These are phyloP conservation scores for Coemansia sp. DNA, from an alignment of 192 early-diverging fungal species.

Conservation along the genomic window DNA sequence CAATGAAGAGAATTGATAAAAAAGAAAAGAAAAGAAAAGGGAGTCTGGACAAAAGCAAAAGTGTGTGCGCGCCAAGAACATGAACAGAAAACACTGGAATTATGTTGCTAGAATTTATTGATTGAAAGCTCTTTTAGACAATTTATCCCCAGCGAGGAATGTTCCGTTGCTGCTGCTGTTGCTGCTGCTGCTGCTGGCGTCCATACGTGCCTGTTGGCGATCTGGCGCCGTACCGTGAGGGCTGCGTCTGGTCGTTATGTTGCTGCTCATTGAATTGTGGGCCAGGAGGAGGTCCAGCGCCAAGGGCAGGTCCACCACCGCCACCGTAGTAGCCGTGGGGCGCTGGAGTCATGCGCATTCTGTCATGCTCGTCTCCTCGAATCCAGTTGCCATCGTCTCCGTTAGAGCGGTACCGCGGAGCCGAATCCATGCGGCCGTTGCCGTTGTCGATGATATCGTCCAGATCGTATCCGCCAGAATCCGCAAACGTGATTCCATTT, in stretches of 20 bases:
- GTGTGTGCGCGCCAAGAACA: not conserved
- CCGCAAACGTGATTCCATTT: not conserved
- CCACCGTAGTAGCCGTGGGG: not conserved
- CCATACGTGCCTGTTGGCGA: not conserved
- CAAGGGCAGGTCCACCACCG: too few relatives aligned
- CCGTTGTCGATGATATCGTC: not conserved
- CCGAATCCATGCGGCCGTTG: not conserved
- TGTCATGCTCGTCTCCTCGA: not conserved
- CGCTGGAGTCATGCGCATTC: not conserved
- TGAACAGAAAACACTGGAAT: not conserved
- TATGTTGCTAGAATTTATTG: too few relatives aligned
- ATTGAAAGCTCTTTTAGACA: too few relatives aligned
- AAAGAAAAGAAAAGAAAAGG: conserved; percentile 5
- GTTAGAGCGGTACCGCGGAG: not conserved
- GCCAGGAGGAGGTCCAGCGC: not conserved
- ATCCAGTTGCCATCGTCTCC: not conserved
- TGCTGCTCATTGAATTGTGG: not conserved
- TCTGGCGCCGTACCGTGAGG: conserved; percentile 6
- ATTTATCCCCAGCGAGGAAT: conserved; percentile 38
- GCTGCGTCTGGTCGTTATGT: not conserved
- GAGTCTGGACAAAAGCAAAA: not conserved
- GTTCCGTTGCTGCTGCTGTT: conserved; percentile 17
- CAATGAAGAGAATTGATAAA: not conserved
- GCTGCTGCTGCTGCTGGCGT: conserved; percentile 4
- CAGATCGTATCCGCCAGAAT: not conserved